phyloP scores from a whole-genome alignment of 2,329 filamentous ascomycete genomes.

The Botrytis sinoallii region DNA sequence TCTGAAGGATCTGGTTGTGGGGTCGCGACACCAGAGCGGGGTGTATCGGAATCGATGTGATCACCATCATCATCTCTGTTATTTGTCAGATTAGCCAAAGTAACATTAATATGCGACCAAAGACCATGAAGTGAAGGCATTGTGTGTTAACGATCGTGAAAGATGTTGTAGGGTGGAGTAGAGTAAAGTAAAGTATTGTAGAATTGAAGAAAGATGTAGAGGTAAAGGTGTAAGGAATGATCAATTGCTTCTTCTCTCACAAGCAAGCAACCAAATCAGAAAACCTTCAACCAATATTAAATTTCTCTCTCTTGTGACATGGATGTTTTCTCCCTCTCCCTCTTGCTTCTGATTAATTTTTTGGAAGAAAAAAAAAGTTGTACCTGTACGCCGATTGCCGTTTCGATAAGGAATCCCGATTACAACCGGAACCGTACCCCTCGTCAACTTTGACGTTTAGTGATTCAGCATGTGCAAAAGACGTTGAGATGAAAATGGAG shows the following conservation, averaged over 20 bases:
- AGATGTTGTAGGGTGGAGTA: neutral
- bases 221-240: neutral
- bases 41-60: constrained; percentile 80
- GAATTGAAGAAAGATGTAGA: neutral
- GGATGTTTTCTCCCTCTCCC: constrained; percentile 12
- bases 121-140: constrained; percentile 14
- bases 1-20: constrained; percentile 91
- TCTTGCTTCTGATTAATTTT: constrained; percentile 18
- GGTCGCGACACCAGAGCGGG: constrained; percentile 86
- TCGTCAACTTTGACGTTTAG: constrained; percentile 32
- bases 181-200: neutral
- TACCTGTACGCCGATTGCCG: constrained; percentile 30
- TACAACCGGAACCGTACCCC: constrained; percentile 29
- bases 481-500: constrained; percentile 12
- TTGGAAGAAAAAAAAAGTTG: constrained; percentile 2
- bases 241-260: neutral
- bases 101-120: constrained; percentile 25
- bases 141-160: neutral
- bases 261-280: neutral
- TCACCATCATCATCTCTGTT: constrained; percentile 64
- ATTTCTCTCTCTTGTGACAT: neutral
- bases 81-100: constrained; percentile 32
- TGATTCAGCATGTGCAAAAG: constrained; percentile 19
- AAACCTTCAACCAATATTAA: neutral
- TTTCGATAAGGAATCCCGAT: constrained; percentile 32